These are phyloP conservation scores for Nakazawaea siamensis DNA, from an alignment of 805 yeast genomes.

Conservation along the genomic window DNA sequence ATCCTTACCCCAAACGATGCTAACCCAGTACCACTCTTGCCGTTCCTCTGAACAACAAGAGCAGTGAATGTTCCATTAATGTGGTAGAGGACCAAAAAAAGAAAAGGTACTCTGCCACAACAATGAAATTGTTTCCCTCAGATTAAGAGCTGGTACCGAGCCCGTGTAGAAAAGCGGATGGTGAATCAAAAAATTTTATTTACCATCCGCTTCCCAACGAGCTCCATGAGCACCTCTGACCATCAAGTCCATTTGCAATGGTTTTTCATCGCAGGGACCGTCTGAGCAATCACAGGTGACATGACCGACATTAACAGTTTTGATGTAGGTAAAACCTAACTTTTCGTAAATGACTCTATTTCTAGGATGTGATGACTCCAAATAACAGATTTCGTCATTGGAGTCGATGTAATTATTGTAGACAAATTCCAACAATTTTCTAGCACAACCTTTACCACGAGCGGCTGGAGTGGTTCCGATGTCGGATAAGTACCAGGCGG, in stretches of 20 bases:
- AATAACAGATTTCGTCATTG: constrained; percentile 30
- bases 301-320: constrained; percentile 32
- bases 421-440: constrained; percentile 41
- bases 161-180: too few relatives aligned
- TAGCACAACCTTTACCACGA: constrained; percentile 49
- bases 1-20: constrained; percentile 10
- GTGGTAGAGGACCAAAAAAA: too few relatives aligned
- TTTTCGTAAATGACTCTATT: constrained; percentile 46
- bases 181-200: too few relatives aligned
- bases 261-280: constrained; percentile 18
- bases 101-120: too few relatives aligned
- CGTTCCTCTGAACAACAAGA: too few relatives aligned
- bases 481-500: constrained; percentile 35
- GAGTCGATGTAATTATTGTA: constrained; percentile 37
- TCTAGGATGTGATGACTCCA: constrained; percentile 37
- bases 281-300: constrained; percentile 20
- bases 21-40: constrained; percentile 3
- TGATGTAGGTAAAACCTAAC: constrained; percentile 39
- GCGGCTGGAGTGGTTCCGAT: constrained; percentile 37
- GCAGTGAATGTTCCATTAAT: too few relatives aligned
- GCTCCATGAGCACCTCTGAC: constrained; percentile 25
- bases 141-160: too few relatives aligned
- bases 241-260: constrained; percentile 26
- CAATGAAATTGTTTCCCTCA: too few relatives aligned
- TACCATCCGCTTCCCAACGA: constrained; percentile 20